Percentiles rank a stretch among this genome's conserved stretches.
These are phyloP conservation scores for Kazachstania kunashirensis DNA, from an alignment of 805 yeast species.

Conservation along the genomic window DNA sequence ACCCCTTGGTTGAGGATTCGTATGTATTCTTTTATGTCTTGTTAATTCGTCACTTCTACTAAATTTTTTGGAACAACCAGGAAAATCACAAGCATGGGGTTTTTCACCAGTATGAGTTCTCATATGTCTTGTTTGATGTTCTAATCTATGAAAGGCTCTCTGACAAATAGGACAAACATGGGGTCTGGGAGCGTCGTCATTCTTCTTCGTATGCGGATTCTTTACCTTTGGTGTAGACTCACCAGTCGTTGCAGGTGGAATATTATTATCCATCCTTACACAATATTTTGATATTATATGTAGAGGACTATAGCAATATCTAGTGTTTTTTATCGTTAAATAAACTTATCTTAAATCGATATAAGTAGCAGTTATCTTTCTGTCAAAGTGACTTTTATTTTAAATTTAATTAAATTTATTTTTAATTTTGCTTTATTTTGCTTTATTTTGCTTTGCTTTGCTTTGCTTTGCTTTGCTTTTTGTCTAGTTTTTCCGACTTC, in stretches of 20 bases:
- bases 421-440: too few species aligned
- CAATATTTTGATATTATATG: too few species aligned
- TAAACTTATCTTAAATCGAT: too few species aligned
- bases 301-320: too few species aligned
- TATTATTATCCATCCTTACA: too few species aligned
- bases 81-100: constrained; percentile 67
- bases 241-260: not conserved
- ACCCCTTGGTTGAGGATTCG: constrained; percentile 60
- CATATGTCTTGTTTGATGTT: constrained; percentile 71
- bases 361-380: too few species aligned
- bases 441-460: too few species aligned
- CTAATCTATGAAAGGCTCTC: constrained; percentile 65
- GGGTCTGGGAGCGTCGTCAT: constrained; percentile 37
- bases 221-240: not conserved
- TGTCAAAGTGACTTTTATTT: too few species aligned
- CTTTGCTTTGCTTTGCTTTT: too few species aligned
- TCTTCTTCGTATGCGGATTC: not conserved
- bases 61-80: constrained; percentile 60
- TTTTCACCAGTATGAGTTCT: constrained; percentile 77
- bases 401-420: too few species aligned
- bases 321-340: too few species aligned
- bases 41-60: constrained; percentile 67
- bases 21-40: constrained; percentile 63
- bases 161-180: constrained; percentile 67
- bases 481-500: too few species aligned